Conservation (phyloP, 1,284 basidiomycete genomes). For the Microbotryum lychnidis-dioicae region DNA sequence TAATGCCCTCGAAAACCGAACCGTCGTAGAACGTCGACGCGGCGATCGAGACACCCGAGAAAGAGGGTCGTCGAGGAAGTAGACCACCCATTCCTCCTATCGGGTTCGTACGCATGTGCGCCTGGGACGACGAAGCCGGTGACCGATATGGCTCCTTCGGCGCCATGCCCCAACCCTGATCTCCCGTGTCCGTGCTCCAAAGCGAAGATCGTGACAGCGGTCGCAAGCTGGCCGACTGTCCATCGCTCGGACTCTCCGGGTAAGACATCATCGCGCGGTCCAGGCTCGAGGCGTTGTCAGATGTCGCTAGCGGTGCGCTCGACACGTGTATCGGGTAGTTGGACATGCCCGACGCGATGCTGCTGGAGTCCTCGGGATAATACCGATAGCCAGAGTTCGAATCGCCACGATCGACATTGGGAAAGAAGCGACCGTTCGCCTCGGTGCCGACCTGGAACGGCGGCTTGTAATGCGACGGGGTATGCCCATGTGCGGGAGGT, state of each 20-base stretch:
- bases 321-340: conserved; percentile 13
- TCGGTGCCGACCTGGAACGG: background rate
- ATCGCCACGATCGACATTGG: conserved; percentile 12
- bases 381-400: background rate
- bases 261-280: background rate
- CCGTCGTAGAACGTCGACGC: conserved; percentile 36
- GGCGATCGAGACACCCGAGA: conserved; percentile 13
- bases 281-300: background rate
- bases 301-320: background rate
- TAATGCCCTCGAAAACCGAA: conserved; percentile 34
- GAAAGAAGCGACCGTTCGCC: conserved; percentile 3
- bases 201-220: conserved; percentile 1
- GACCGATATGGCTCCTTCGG: no score
- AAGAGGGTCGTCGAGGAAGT: background rate
- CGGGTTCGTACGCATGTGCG: background rate
- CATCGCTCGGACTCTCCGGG: conserved; percentile 8
- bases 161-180: no score
- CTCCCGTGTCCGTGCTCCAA: background rate
- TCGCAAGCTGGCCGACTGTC: background rate
- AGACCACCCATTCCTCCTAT: conserved; percentile 2
- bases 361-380: no score
- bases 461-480: conserved; percentile 21
- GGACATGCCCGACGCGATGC: conserved; percentile 9
- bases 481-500: conserved; percentile 18
- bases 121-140: no score